Evolutionary conservation across 306 rosid species (phyloP), one percentile per base, ranked within the genome.

Genomic region (Dalbergia cochinchinensis): DNA sequence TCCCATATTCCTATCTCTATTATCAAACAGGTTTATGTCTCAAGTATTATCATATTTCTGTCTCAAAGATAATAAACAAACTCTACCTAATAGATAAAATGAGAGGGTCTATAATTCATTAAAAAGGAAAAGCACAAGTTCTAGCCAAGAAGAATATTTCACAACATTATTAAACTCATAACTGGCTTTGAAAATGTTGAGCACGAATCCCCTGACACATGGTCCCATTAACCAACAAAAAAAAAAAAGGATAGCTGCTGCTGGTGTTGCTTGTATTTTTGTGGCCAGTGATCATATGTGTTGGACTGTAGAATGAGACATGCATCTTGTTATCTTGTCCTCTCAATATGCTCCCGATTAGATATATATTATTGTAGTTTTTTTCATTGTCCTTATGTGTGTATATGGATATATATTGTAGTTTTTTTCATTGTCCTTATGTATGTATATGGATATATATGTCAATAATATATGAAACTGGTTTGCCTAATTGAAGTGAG

Each of bases 121-220:
- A 3, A 11, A n/a, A 5, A 61, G 18, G 41, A 42, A 72, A 55
- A 71, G 31, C n/a, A 45, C 26, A 26, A 7, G 53, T 64, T 63
- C 2, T 50, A 35, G 19, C 9, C 10, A 67, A 31, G 53, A 55
- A 57, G 48, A 55, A 80, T 59, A 22, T 69, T 20, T 33, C 11
- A 59, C n/a, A 70, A 58, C 18, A 70, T 59, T 79, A 50, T 65
- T 57, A 42, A 73, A 11, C 4, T 18, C 50, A 26, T 20, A 61
- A 19, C 37, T 63, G 35, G 78, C 54, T 71, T 22, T 63, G 79
- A 73, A 73, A 62, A 41, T 80, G 76, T 16, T 73, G 84, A 74
- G 14, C 58, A 51, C 1, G 39, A 73, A 74, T 74, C 54, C 54
- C 34, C 54, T 66, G 19, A 45, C 66, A 74, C 8, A 68, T 20